These are phyloP conservation scores for Saccharomyces kudriavzevii DNA, from an alignment of 805 yeast species.

Conservation along the genomic window DNA sequence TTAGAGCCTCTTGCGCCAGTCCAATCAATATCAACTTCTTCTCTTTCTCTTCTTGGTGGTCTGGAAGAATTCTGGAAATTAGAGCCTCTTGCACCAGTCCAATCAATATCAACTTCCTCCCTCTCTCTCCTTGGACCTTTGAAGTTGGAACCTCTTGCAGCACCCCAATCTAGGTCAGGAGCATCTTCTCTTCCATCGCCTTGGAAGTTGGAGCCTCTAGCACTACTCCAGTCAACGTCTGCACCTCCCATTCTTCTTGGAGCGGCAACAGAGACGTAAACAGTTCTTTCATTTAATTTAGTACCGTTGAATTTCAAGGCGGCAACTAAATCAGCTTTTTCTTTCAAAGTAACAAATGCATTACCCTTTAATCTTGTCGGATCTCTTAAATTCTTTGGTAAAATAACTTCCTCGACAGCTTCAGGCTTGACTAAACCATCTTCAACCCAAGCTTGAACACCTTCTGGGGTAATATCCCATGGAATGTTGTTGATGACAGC, in stretches of 20 bases:
- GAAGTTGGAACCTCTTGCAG: conserved; percentile 42
- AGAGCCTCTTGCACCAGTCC: conserved; percentile 32
- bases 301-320: conserved; percentile 67
- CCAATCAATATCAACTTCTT: conserved; percentile 59
- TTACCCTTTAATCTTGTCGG: conserved; percentile 73
- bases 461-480: conserved; percentile 66
- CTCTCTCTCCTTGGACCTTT: conserved; percentile 28
- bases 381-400: conserved; percentile 58
- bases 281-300: conserved; percentile 61
- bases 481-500: conserved; percentile 86
- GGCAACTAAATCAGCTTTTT: conserved; percentile 65
- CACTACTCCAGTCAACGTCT: conserved; percentile 42
- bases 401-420: conserved; percentile 54
- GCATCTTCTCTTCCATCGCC: conserved; percentile 28
- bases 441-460: conserved; percentile 53
- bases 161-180: conserved; percentile 42
- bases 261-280: conserved; percentile 76
- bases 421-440: conserved; percentile 43
- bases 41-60: conserved; percentile 27
- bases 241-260: conserved; percentile 41
- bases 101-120: conserved; percentile 30
- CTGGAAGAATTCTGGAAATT: conserved; percentile 28
- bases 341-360: conserved; percentile 78
- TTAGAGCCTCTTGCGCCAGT: conserved; percentile 36
- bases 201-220: conserved; percentile 28